phyloP scores from a whole-genome alignment of 2,329 filamentous ascomycete genomes.

The Chrysoporthe puriensis region DNA sequence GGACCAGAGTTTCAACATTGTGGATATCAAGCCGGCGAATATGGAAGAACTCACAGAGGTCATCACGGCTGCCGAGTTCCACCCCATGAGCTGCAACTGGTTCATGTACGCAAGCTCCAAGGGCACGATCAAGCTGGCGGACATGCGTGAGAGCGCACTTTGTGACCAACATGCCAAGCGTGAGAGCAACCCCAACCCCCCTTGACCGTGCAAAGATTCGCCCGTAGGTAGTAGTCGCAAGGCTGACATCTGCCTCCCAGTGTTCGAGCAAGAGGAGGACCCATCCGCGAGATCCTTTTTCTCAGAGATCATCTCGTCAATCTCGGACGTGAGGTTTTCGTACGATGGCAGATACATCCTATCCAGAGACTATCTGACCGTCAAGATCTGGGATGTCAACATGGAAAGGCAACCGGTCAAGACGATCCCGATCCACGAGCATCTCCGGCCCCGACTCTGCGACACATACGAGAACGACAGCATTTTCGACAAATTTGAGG shows the following conservation, averaged over 20 bases:
- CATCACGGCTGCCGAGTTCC: slow-evolving; percentile 97
- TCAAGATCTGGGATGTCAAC: slow-evolving; percentile 99
- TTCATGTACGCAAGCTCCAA: slow-evolving; percentile 99
- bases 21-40: slow-evolving; percentile 99
- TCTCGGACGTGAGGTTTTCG: slow-evolving; percentile 97
- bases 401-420: slow-evolving; percentile 98
- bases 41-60: slow-evolving; percentile 99
- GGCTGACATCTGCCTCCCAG: slow-evolving; percentile 50
- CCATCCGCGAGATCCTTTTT: slow-evolving; percentile 97
- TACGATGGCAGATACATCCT: slow-evolving; percentile 96
- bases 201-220: slow-evolving; percentile 15
- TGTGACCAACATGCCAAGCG: slow-evolving; percentile 96
- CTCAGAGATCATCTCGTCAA: slow-evolving; percentile 98
- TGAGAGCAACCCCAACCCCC: slow-evolving; percentile 51
- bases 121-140: slow-evolving; percentile 96
- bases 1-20: slow-evolving; percentile 99
- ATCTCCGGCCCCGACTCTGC: slow-evolving; percentile 89
- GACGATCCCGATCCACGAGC: slow-evolving; percentile 98
- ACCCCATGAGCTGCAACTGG: slow-evolving; percentile 97
- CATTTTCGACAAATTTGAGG: slow-evolving; percentile 99
- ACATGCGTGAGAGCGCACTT: slow-evolving; percentile 95
- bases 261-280: slow-evolving; percentile 99
- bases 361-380: slow-evolving; percentile 95
- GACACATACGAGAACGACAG: slow-evolving; percentile 99
- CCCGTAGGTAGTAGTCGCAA: not conserved